Base-by-base conservation (phyloP, 164 flowering plant species). In the Paratinospora sagittata region DNA sequence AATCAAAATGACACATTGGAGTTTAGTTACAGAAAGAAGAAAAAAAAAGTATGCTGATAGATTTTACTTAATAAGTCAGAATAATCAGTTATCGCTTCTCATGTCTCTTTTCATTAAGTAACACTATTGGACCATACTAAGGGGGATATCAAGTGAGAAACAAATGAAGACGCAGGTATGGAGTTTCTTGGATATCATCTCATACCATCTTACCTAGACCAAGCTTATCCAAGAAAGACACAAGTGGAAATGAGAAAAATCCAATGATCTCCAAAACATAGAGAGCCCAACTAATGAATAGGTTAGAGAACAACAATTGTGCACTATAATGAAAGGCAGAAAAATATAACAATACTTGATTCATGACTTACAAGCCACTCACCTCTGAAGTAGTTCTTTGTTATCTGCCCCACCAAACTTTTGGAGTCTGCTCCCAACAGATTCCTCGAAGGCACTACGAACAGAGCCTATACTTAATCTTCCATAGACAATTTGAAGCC, bases 391-490 rank as follows among this genome's bases (percentile, higher is more conserved):
- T 82, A 95, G 80, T 68, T 95, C 97, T 68, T 87, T 80, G 70
- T 86, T 85, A 76, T 87, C 93, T 36, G 88, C 68, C 49, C 94
- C 96, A 21, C 91, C 89, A 77, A 92, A 88, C 80, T 91, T 92
- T 62, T 82, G 78, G 36, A 95, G 88, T 82, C 96, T 86, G 82
- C 82, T 89, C 72, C 97, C 97, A 7, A 95, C 87, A 4, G 97
- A 92, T 60, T 95, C 97, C 78, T 92, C 93, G 84, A 92, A 92
- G 69, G 99, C 96, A 79, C 78, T 91, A 23, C 97, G 88, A 0
- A 95, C 94, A 34, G 99, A 95, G 12, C 85, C 78, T 71, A 95
- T 91, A 74, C 94, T 92, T 73, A 95, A 71, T 77, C 81, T 87
- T 17, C 94, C 83, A 77, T 95, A 90, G 8, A 92, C 90, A 67